Evolutionary conservation across 257 asterid genomes (phyloP).

Genomic region (Solanum paucissectum): DNA sequence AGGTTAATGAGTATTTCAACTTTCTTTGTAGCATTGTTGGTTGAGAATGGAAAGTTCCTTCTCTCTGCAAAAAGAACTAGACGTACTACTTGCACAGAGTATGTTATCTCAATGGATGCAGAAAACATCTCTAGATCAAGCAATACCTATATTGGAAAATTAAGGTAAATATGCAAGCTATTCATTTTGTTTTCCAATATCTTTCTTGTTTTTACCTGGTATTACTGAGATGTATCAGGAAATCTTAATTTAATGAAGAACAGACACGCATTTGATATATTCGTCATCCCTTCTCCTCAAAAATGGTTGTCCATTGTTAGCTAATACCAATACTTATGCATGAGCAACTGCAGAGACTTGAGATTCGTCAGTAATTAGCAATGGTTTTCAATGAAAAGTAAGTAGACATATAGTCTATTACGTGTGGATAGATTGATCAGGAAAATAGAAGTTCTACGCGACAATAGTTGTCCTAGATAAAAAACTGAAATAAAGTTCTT

Average conservation of each 20-base stretch:
- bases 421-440: background rate
- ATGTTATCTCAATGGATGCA: conserved; percentile 89
- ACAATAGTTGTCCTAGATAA: background rate
- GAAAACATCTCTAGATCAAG: conserved; percentile 87
- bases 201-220: background rate
- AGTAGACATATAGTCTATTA: background rate
- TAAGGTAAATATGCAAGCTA: conserved; percentile 33
- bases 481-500: background rate
- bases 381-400: background rate
- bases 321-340: background rate
- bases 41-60: conserved; percentile 93
- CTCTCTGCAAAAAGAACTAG: conserved; percentile 96
- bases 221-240: background rate
- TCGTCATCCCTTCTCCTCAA: background rate
- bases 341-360: background rate
- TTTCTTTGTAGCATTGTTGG: conserved; percentile 56
- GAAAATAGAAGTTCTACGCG: background rate
- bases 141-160: conserved; percentile 79
- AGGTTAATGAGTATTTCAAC: background rate
- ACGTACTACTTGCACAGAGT: conserved; percentile 91
- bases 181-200: background rate
- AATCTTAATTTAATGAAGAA: background rate
- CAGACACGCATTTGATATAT: background rate
- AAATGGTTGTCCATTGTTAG: background rate
- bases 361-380: background rate